phyloP scores from a whole-genome alignment of 2,329 filamentous ascomycete genomes.

The Neonectria neomacrospora region DNA sequence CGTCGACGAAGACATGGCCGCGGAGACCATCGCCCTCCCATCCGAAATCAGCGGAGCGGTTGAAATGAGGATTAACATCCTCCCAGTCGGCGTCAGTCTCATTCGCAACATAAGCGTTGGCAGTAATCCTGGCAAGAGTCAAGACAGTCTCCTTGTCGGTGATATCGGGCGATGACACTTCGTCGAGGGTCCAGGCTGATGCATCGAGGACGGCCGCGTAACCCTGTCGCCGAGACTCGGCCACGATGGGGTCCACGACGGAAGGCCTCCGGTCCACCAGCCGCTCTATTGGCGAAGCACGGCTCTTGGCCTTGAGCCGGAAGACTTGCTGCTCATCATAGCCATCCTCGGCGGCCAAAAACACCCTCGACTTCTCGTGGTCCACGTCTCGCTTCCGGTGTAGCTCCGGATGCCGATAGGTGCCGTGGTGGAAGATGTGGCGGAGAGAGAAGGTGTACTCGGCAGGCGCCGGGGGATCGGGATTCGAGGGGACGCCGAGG shows the following conservation, averaged over 20 bases:
- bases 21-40: constrained; percentile 91
- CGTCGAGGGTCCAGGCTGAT: constrained; percentile 85
- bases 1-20: constrained; percentile 91
- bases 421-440: constrained; percentile 94
- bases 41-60: constrained; percentile 88
- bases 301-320: constrained; percentile 71
- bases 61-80: constrained; percentile 81
- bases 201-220: constrained; percentile 74
- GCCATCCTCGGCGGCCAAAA: constrained; percentile 70
- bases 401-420: constrained; percentile 78
- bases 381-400: constrained; percentile 80
- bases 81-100: constrained; percentile 82
- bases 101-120: constrained; percentile 85
- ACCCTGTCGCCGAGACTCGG: constrained; percentile 75
- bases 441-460: constrained; percentile 76
- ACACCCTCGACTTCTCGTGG: constrained; percentile 65
- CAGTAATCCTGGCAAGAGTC: constrained; percentile 86
- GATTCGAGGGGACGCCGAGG: constrained; percentile 53
- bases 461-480: constrained; percentile 58
- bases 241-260: constrained; percentile 82
- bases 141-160: constrained; percentile 87
- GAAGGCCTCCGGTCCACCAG: constrained; percentile 81
- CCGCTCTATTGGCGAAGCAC: constrained; percentile 77
- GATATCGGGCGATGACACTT: constrained; percentile 81
- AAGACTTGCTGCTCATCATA: constrained; percentile 62